phyloP scores from a whole-genome alignment of 495 filamentous ascomycete species.

The Talaromyces nanjingensis region DNA sequence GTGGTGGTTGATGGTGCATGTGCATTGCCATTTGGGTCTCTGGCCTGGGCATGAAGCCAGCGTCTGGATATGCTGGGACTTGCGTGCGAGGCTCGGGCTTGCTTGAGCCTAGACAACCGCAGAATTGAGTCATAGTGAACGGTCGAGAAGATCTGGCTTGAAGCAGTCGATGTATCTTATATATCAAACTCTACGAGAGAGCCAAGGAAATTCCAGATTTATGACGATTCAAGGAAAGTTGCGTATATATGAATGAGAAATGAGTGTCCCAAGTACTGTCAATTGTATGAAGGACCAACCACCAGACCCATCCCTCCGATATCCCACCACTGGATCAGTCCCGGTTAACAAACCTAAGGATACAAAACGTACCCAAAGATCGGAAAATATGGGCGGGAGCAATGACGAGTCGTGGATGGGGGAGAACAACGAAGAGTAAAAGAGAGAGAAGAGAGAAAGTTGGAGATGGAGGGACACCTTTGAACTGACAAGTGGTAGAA shows the following conservation, averaged over 20 bases:
- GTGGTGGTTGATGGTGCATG: slow-evolving; percentile 6
- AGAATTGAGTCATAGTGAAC: slow-evolving; percentile 27
- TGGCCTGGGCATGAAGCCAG: slow-evolving; percentile 16
- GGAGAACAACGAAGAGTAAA: not conserved
- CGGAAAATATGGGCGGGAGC: not conserved
- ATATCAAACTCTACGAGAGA: too few relatives aligned
- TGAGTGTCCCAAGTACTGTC: not conserved
- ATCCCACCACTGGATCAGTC: not conserved
- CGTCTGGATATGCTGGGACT: slow-evolving; percentile 16
- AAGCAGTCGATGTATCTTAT: not conserved
- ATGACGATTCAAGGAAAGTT: too few relatives aligned
- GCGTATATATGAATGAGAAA: not conserved
- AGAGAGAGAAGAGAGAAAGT: not conserved
- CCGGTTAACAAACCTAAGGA: not conserved
- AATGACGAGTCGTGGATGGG: not conserved
- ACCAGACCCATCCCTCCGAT: not conserved
- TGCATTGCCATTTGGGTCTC: slow-evolving; percentile 5
- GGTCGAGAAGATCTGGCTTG: not conserved
- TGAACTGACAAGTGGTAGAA: not conserved
- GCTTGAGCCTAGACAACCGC: slow-evolving; percentile 4
- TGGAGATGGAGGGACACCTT: not conserved
- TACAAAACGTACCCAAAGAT: not conserved
- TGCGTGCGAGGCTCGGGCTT: slow-evolving; percentile 39
- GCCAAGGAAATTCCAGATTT: too few relatives aligned
- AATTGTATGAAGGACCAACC: not conserved